phyloP scores from a whole-genome alignment of 495 filamentous ascomycete species.

The Xylaria nigripes region DNA sequence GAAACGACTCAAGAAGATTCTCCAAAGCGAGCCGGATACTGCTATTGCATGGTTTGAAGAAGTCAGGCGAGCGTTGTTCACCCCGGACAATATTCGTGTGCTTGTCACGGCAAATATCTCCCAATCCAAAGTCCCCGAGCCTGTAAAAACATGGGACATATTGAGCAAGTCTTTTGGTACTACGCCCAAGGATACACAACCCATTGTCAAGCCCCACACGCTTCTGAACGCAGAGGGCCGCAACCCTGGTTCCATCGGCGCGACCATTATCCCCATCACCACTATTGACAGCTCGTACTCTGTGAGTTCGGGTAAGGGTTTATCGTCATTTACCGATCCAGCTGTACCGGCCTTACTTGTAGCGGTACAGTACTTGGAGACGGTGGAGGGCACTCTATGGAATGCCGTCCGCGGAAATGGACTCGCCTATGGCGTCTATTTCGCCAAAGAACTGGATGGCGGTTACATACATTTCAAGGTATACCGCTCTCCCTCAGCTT shows the following conservation, averaged over 20 bases:
- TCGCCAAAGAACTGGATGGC: constrained; percentile 63
- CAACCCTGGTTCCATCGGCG: constrained; percentile 58
- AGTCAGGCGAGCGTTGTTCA: constrained; percentile 64
- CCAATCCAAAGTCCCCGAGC: constrained; percentile 62
- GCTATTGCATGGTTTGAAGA: constrained; percentile 69
- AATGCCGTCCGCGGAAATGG: constrained; percentile 83
- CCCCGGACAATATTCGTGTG: constrained; percentile 73
- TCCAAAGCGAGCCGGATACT: constrained; percentile 60
- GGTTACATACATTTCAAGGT: constrained; percentile 75
- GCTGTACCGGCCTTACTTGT: constrained; percentile 76
- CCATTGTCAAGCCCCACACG: constrained; percentile 40
- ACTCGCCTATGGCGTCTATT: constrained; percentile 78
- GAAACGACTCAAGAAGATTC: constrained; percentile 67
- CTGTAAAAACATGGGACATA: constrained; percentile 75
- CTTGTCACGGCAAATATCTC: constrained; percentile 75
- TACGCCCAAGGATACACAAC: constrained; percentile 29
- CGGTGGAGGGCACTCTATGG: constrained; percentile 92
- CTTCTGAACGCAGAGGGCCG: constrained; percentile 65
- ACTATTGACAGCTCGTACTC: constrained; percentile 91
- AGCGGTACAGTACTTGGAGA: constrained; percentile 81
- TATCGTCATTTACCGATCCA: constrained; percentile 66
- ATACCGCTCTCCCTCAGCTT: constrained; percentile 82
- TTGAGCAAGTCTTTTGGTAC: constrained; percentile 43
- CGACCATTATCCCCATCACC: constrained; percentile 80
- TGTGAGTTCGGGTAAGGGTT: constrained; percentile 63